Evolutionary conservation across 306 rosid genomes (phyloP).

Genomic region (Carpinus fangiana): DNA sequence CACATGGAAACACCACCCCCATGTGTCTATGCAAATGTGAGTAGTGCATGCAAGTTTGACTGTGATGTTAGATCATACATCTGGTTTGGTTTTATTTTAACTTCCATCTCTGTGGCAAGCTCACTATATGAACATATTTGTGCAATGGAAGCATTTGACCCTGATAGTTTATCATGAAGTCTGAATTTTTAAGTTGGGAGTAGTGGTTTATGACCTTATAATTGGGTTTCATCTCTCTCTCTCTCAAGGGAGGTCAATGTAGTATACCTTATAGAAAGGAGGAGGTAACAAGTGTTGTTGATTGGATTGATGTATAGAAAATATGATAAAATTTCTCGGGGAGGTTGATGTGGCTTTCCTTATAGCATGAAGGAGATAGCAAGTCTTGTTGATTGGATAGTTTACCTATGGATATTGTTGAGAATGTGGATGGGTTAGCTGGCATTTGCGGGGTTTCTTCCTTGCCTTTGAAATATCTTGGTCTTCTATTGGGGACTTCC

Average conservation of each 20-base stretch:
- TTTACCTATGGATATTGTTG: too few species aligned
- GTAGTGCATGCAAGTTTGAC: neutral
- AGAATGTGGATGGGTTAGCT: too few species aligned
- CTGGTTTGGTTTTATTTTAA: neutral
- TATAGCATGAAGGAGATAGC: too few species aligned
- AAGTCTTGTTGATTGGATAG: too few species aligned
- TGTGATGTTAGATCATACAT: neutral
- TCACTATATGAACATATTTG: neutral
- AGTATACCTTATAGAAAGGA: too few species aligned
- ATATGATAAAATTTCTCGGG: too few species aligned
- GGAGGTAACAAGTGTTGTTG: too few species aligned
- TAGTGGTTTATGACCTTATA: neutral
- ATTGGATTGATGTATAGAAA: too few species aligned
- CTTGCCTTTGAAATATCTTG: too few species aligned
- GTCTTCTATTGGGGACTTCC: too few species aligned
- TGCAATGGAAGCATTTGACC: neutral
- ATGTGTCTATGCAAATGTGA: neutral
- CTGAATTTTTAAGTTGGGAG: neutral
- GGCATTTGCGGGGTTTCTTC: too few species aligned
- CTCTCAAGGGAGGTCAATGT: neutral
- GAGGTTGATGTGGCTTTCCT: too few species aligned
- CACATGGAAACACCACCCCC: neutral
- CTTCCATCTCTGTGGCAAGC: conserved; percentile 2
- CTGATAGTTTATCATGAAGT: neutral
- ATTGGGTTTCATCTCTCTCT: neutral